A percentile compares a stretch with the other conserved stretches of the same genome.
phyloP scores from a whole-genome alignment of 352 stramenopile species.

The Pythium coloratum region DNA sequence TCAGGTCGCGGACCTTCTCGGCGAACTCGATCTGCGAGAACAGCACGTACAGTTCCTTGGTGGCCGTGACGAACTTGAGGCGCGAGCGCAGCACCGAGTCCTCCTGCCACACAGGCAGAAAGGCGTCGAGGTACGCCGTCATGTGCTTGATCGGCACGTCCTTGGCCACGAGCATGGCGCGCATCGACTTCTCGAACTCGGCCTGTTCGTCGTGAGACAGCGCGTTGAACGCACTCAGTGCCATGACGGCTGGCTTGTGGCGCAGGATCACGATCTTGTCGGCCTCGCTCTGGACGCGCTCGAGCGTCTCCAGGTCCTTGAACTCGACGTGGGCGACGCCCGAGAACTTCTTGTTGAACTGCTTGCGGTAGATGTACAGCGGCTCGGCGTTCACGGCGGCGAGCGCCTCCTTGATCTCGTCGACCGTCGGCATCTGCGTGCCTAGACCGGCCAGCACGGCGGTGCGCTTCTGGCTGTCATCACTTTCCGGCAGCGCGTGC shows the following conservation, averaged over 20 bases:
- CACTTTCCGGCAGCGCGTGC: slow-evolving; percentile 58
- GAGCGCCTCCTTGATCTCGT: slow-evolving; percentile 77
- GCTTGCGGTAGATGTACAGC: slow-evolving; percentile 76
- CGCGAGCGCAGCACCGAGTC: slow-evolving; percentile 63
- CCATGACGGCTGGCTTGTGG: slow-evolving; percentile 56
- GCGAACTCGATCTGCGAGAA: slow-evolving; percentile 74
- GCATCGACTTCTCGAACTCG: slow-evolving; percentile 84
- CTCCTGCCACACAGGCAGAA: slow-evolving; percentile 71
- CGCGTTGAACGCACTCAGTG: slow-evolving; percentile 53
- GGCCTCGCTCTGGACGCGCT: slow-evolving; percentile 51
- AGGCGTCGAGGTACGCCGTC: slow-evolving; percentile 69
- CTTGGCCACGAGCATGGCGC: slow-evolving; percentile 82
- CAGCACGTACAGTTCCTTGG: slow-evolving; percentile 74
- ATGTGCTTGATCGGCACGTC: slow-evolving; percentile 74
- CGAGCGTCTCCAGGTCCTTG: slow-evolving; percentile 50
- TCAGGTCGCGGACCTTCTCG: slow-evolving; percentile 51
- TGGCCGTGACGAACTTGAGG: slow-evolving; percentile 67
- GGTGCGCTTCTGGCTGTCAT: slow-evolving; percentile 63
- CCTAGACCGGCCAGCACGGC: slow-evolving; percentile 75
- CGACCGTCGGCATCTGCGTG: slow-evolving; percentile 58
- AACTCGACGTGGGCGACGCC: slow-evolving; percentile 80
- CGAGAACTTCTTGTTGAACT: slow-evolving; percentile 67
- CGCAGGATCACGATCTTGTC: slow-evolving; percentile 59
- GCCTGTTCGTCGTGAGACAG: slow-evolving; percentile 69
- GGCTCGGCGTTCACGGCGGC: slow-evolving; percentile 53